Evolutionary conservation across 306 rosid genomes (phyloP).

Genomic region (Rubus parviflorus): DNA sequence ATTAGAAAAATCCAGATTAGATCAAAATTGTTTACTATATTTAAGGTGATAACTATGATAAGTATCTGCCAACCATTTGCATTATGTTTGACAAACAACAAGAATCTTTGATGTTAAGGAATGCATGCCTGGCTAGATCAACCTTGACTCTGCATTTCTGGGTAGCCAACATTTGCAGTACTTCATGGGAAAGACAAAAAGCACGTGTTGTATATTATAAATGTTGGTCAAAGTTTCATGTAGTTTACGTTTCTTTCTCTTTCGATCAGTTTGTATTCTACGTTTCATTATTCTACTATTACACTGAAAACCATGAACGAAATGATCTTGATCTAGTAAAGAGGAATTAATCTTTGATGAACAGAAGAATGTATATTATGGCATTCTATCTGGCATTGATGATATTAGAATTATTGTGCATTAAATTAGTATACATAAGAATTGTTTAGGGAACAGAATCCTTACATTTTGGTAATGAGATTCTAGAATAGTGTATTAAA

Average conservation of each 20-base stretch:
- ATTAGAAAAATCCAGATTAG: not conserved
- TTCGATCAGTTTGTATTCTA: not conserved
- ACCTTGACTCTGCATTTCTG: conserved; percentile 9
- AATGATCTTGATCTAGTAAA: not conserved
- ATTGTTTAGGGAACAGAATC: conserved; percentile 20
- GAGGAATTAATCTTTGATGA: not conserved
- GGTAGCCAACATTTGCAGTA: conserved; percentile 22
- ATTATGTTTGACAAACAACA: not conserved
- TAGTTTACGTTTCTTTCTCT: not conserved
- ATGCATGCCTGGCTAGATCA: conserved; percentile 9
- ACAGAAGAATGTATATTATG: not conserved
- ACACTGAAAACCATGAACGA: not conserved
- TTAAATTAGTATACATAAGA: not conserved
- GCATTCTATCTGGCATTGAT: not conserved
- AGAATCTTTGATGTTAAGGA: not conserved
- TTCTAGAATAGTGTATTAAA: not conserved
- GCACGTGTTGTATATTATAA: conserved; percentile 14
- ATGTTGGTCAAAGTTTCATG: not conserved
- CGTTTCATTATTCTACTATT: not conserved
- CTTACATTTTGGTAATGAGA: not conserved
- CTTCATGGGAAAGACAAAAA: conserved; percentile 2
- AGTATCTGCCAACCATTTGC: not conserved
- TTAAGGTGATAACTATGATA: not conserved
- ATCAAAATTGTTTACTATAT: conserved; percentile 1
- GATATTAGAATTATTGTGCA: not conserved